A percentile compares a stretch with the other conserved stretches of the same genome.
Conservation (phyloP, 2,329 filamentous ascomycete species). For the Colletotrichum higginsianum region DNA sequence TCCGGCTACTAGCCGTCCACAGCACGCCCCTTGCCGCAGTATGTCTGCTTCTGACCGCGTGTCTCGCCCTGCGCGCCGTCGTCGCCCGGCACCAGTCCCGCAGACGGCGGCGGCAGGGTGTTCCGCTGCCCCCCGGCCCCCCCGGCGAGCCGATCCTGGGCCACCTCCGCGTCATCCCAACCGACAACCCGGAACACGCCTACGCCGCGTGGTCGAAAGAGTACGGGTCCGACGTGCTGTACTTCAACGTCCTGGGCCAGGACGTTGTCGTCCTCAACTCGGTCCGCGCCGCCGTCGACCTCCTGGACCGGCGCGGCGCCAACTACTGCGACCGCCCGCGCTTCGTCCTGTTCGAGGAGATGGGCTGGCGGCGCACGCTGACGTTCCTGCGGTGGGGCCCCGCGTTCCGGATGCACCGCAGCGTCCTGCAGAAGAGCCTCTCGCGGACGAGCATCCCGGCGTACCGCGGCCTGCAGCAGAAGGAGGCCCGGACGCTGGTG, state of each 20-base stretch:
- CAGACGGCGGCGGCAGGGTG: not conserved
- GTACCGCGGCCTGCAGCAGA: constrained; percentile 49
- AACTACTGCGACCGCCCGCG: constrained; percentile 62
- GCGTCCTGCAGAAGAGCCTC: constrained; percentile 60
- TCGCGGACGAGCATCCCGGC: constrained; percentile 53
- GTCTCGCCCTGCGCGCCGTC: constrained; percentile 1
- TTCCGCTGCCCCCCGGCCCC: constrained; percentile 52
- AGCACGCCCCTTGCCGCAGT: constrained; percentile 22
- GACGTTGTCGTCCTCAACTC: constrained; percentile 60
- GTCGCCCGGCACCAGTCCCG: constrained; percentile 1
- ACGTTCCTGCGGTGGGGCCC: constrained; percentile 60
- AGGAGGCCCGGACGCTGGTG: constrained; percentile 44
- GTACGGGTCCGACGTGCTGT: constrained; percentile 66
- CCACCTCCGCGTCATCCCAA: constrained; percentile 59
- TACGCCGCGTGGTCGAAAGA: constrained; percentile 50
- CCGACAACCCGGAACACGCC: constrained; percentile 50
- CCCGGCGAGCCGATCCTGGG: constrained; percentile 58
- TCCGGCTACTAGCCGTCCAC: not conserved
- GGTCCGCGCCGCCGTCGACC: constrained; percentile 56
- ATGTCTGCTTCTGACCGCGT: constrained; percentile 20
- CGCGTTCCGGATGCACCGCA: constrained; percentile 59
- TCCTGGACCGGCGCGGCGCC: constrained; percentile 60
- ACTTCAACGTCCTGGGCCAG: constrained; percentile 50
- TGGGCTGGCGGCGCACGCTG: constrained; percentile 63
- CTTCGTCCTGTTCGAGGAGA: constrained; percentile 59